phyloP scores from a whole-genome alignment of 768 basidiomycete genomes.

The Hygrocybe punicea region DNA sequence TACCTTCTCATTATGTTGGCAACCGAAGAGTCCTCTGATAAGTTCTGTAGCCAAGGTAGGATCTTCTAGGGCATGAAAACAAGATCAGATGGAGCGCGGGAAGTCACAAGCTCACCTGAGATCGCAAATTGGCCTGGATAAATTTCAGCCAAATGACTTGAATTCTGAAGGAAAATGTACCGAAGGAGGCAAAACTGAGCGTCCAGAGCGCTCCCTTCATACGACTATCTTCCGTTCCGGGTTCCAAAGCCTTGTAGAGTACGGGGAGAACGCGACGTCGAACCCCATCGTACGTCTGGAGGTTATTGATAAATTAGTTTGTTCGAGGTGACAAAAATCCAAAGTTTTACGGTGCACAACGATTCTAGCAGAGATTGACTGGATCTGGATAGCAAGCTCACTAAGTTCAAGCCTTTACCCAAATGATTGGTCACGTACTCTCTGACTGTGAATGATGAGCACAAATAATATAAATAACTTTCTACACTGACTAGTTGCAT shows the following conservation, averaged over 20 bases:
- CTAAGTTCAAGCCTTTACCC: not conserved
- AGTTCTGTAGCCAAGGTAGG: conserved; percentile 60
- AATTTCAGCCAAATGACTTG: conserved; percentile 8
- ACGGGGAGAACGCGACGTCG: conserved; percentile 58
- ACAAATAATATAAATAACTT: not conserved
- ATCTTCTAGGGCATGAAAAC: conserved; percentile 42
- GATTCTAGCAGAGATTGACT: conserved; percentile 50
- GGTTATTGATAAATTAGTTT: not conserved
- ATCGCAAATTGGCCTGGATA: conserved; percentile 54
- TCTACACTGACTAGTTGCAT: conserved; percentile 41
- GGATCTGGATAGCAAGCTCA: conserved; percentile 28
- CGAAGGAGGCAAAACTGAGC: conserved; percentile 61
- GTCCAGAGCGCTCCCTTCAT: conserved; percentile 91
- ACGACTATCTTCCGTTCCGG: conserved; percentile 79
- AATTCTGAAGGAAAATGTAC: not conserved
- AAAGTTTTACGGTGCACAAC: conserved; percentile 45
- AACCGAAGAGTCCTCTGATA: conserved; percentile 58
- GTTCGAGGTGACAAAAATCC: not conserved
- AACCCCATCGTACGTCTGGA: conserved; percentile 65
- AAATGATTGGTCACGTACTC: conserved; percentile 23
- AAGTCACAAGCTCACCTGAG: conserved; percentile 34
- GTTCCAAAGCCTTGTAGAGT: conserved; percentile 55
- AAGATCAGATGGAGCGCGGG: not conserved
- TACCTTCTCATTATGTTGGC: conserved; percentile 84
- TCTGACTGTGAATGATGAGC: conserved; percentile 15